Base-by-base conservation (phyloP, 805 yeast genomes). In the Teunomyces lycoperdinae region DNA sequence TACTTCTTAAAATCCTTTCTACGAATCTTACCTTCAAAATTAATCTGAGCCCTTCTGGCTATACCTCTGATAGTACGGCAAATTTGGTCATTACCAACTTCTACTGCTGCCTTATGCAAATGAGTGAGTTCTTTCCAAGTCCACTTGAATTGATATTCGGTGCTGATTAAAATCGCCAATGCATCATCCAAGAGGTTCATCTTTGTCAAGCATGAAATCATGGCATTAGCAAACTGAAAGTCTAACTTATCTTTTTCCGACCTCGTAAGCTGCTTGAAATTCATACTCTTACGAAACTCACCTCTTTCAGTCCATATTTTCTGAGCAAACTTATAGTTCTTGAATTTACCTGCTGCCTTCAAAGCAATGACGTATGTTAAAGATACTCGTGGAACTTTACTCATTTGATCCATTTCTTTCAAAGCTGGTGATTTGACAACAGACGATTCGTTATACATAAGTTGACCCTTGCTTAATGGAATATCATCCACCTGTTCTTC, bases 221-320 rank as follows among this genome's bases (percentile, higher is more conserved):
- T 84, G 9, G 80, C 72, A 24, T 78, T 65, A 1, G 97, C 96
- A 73, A 90, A 89, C 49, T 69, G 73, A 61, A 82, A 82, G 58
- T 85, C 92, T 3, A 73, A 63, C 3, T 62, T 58, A 38, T 76
- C 76, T 53, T 77, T 80, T 27, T 55, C 61, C 0, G 48, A 45
- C 8, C 67, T 56, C 0, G 70, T 43, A 13, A 81, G 58, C 0
- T 48, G 32, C 44, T 72, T 77, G 70, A 86, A 90, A 2, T 54
- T 52, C 0, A 42, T 20, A 0, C 87, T 74, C 49, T 79, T 80
- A 44, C 97, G 73, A 66, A 77, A 89, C 17, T 62, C 51, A 2
- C 97, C 97, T 57, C 97, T 78, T 58, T 87, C 96, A 2, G 67
- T 64, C 96, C 96, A 90, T 1, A 87, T 71, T 24, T 67, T 63